Evolutionary conservation across 768 basidiomycete species (phyloP), one percentile per base, ranked within the genome.

Genomic region (Mycena filopes): DNA sequence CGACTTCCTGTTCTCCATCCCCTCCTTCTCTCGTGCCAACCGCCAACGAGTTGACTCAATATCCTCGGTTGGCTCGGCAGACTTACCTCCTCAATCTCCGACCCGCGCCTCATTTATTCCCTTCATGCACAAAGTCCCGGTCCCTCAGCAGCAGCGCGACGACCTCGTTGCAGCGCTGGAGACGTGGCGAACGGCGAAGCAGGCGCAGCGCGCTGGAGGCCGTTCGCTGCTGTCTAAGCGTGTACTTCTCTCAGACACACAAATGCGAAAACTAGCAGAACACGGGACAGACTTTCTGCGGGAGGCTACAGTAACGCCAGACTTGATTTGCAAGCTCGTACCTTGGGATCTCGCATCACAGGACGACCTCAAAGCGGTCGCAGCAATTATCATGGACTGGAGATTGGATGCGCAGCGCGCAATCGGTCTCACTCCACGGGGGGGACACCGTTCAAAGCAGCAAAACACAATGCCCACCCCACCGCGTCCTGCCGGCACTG

Each of bases 321-420:
- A 60, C 33, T 36, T 60, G 26, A 60, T 51, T 20, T 40, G 58
- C 58, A 59, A 59, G 58, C 26, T 59, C 10, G 58, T 49, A 1
- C 58, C 47, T 12, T 50, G 33, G 38, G 48, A 59, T 38, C 38
- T 59, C 20, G 47, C 48, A 1, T 59, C 58, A 3, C 36, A n/a
- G 23, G 48, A 49, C 1, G 58, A 59, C 15, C 25, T 59, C 16
- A 49, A 40, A 42, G 58, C 47, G 18, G 25, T 59, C 26, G 58
- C 58, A 4, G 40, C 48, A 10, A n/a, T 59, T 28, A 59, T 59
- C 23, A 59, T 38, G 48, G 58, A 59, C 47, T 59, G 58, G 58
- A 25, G 58, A 41, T 15, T 21, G 15, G 58, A 60, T 28, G 58
- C 58, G 29, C 58, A 60, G 26, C 58, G 50, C 26, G 50, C 59